Conservation (phyloP, 1,284 basidiomycete species). For the Phellopilus nigrolimitatus region DNA sequence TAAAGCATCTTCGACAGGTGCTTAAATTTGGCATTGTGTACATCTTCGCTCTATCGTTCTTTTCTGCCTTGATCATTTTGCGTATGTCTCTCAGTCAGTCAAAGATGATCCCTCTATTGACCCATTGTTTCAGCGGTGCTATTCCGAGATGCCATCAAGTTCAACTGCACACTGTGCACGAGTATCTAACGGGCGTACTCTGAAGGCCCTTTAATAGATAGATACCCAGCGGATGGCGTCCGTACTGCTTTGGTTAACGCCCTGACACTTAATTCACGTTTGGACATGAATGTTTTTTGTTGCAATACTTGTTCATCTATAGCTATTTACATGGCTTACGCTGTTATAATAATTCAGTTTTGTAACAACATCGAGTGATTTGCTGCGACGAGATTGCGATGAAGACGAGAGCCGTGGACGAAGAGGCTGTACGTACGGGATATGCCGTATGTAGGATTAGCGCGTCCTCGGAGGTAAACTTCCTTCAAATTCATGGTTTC, state of each 20-base stretch:
- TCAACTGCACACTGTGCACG: conserved; percentile 70
- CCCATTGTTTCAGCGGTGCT: conserved; percentile 45
- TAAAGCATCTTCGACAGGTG: conserved; percentile 39
- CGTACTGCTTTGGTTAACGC: conserved; percentile 5
- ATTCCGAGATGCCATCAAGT: conserved; percentile 64
- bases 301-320: conserved; percentile 7
- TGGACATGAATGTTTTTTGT: conserved; percentile 6
- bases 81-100: conserved; percentile 47
- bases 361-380: conserved; percentile 4
- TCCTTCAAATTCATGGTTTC: background rate
- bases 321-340: conserved; percentile 14
- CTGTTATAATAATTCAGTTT: conserved; percentile 13
- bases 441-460: too few species aligned
- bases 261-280: background rate
- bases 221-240: conserved; percentile 8
- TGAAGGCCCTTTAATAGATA: background rate
- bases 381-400: too few species aligned
- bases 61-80: conserved; percentile 78
- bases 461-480: background rate
- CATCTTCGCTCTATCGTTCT: conserved; percentile 68
- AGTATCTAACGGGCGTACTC: conserved; percentile 54
- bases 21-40: conserved; percentile 86
- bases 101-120: background rate
- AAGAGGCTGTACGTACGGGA: background rate
- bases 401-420: too few species aligned